Conservation (phyloP, 805 yeast species). For the Ascoidea rubescens region DNA sequence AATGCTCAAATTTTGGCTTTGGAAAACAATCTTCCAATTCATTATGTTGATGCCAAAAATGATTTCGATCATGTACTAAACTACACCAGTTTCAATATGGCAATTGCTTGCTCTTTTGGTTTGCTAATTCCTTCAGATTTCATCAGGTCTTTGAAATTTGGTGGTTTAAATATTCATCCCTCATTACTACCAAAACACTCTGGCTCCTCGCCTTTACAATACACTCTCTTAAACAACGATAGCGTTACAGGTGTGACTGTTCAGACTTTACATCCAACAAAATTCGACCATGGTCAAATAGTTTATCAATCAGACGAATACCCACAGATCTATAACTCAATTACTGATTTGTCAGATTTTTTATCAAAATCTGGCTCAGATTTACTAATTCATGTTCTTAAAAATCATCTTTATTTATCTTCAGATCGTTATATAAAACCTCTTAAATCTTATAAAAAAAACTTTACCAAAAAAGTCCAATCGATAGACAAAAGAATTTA, state of each 20-base stretch:
- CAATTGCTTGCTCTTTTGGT: constrained; percentile 91
- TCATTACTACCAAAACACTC: constrained; percentile 69
- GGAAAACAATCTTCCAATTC: constrained; percentile 40
- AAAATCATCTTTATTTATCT: too few relatives aligned
- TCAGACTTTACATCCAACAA: constrained; percentile 79
- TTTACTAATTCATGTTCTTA: background rate
- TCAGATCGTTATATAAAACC: too few relatives aligned
- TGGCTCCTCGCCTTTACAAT: constrained; percentile 87
- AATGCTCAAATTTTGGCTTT: constrained; percentile 16
- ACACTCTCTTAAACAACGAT: constrained; percentile 55
- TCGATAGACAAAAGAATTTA: too few relatives aligned
- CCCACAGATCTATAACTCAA: background rate
- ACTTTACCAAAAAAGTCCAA: background rate
- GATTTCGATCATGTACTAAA: constrained; percentile 23
- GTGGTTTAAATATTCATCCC: constrained; percentile 89
- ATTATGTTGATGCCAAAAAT: constrained; percentile 31
- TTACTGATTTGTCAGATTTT: background rate
- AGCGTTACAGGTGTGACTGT: constrained; percentile 67
- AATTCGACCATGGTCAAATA: constrained; percentile 71
- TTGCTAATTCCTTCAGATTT: constrained; percentile 56
- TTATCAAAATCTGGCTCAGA: background rate
- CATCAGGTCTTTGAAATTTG: constrained; percentile 31
- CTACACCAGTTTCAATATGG: constrained; percentile 33
- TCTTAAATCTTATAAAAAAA: background rate
- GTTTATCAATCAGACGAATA: constrained; percentile 37